A percentile compares a stretch with the other conserved stretches of the same genome.
Conservation (phyloP, 805 yeast genomes). For the Candida andamanensis region DNA sequence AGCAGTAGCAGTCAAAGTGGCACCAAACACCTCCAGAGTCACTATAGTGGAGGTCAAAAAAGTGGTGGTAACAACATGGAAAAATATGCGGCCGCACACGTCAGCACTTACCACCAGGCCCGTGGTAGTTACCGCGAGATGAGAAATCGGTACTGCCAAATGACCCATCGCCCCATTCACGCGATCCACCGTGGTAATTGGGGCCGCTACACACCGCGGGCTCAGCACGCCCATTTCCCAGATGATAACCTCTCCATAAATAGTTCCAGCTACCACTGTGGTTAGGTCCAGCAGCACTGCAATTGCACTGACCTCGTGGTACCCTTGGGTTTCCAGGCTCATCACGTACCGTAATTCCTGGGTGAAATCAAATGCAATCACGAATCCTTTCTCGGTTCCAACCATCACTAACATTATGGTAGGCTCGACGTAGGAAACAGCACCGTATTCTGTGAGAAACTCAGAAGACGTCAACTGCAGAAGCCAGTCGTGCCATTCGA, state of each 20-base stretch:
- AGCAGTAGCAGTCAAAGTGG: constrained; percentile 20
- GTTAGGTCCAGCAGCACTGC: constrained; percentile 66
- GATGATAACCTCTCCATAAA: constrained; percentile 56
- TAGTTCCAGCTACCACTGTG: constrained; percentile 63
- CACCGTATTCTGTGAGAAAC: constrained; percentile 21
- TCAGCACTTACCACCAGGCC: constrained; percentile 29
- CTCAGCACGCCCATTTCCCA: constrained; percentile 59
- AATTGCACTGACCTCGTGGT: constrained; percentile 55
- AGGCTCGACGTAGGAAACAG: constrained; percentile 17
- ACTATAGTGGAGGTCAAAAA: constrained; percentile 46
- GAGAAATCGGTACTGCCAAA: constrained; percentile 19
- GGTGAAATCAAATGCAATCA: constrained; percentile 63
- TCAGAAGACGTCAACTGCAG: constrained; percentile 19
- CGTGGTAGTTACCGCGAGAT: constrained; percentile 23
- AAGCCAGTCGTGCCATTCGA: too few relatives aligned
- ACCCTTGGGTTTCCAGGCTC: constrained; percentile 12
- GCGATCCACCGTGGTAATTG: constrained; percentile 21
- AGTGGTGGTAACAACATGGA: constrained; percentile 59
- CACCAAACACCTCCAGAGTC: constrained; percentile 51
- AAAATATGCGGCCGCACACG: constrained; percentile 42
- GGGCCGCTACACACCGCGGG: constrained; percentile 39
- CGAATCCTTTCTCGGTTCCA: constrained; percentile 66
- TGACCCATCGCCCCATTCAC: constrained; percentile 27
- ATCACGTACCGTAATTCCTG: constrained; percentile 52
- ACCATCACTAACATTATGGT: constrained; percentile 43